phyloP scores from a whole-genome alignment of 371 early-diverging fungal genomes.

The Haplosporangium sp. region DNA sequence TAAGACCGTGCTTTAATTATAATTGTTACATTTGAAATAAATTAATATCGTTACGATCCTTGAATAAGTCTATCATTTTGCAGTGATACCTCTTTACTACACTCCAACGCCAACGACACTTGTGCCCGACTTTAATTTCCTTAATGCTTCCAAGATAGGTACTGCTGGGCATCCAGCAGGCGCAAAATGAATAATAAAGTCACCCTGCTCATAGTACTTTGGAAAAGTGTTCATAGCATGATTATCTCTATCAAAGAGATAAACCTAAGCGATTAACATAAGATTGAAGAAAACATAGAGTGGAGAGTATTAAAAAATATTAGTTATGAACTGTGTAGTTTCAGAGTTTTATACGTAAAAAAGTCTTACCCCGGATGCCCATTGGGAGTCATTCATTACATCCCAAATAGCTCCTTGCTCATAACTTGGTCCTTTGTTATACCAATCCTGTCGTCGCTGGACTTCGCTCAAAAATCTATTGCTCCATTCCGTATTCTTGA shows the following conservation, averaged over 20 bases:
- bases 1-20: neutral
- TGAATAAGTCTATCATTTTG: neutral
- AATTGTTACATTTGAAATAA: neutral
- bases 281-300: neutral
- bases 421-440: slow-evolving; percentile 57
- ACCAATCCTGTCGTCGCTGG: slow-evolving; percentile 63
- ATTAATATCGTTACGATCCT: neutral
- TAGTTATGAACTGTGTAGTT: neutral
- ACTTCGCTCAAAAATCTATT: slow-evolving; percentile 64
- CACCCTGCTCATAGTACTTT: slow-evolving; percentile 60
- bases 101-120: slow-evolving; percentile 20
- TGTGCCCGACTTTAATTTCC: slow-evolving; percentile 9
- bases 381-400: slow-evolving; percentile 57
- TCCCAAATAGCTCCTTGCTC: slow-evolving; percentile 78
- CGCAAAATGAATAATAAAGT: slow-evolving; percentile 75
- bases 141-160: slow-evolving; percentile 65
- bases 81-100: neutral
- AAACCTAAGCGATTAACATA: slow-evolving; percentile 33
- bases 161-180: slow-evolving; percentile 72
- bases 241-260: slow-evolving; percentile 65
- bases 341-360: neutral
- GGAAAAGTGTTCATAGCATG: slow-evolving; percentile 76
- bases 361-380: slow-evolving; percentile 44
- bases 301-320: slow-evolving; percentile 1
- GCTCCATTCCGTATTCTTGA: slow-evolving; percentile 72